A percentile compares a stretch with the other conserved stretches of the same genome.
These are phyloP conservation scores for Anisodus acutangulus DNA, from an alignment of 257 asterid genomes.

Conservation along the genomic window DNA sequence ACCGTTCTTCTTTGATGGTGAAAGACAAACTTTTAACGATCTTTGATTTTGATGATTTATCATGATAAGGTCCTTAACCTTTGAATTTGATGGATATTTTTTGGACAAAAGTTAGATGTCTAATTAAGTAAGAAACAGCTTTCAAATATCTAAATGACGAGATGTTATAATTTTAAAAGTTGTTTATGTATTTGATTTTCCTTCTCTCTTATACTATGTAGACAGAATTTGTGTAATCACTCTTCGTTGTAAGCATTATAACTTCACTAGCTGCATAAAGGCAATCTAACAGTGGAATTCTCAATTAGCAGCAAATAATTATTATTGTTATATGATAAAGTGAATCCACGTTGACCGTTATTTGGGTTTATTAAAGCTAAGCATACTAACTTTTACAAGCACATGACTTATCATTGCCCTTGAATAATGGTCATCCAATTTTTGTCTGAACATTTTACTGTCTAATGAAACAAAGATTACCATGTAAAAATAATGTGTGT, in stretches of 20 bases:
- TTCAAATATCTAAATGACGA: neutral
- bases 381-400: neutral
- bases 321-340: neutral
- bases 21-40: neutral
- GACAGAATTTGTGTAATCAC: neutral
- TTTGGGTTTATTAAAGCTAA: neutral
- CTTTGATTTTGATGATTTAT: neutral
- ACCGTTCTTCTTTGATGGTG: neutral
- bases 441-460: neutral
- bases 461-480: neutral
- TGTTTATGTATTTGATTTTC: neutral
- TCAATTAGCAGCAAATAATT: neutral
- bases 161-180: neutral
- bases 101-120: neutral
- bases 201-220: neutral
- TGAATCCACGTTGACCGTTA: neutral
- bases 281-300: neutral
- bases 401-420: neutral
- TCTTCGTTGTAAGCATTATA: neutral
- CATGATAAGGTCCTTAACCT: neutral
- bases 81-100: neutral
- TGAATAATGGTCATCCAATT: neutral
- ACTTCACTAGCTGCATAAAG: neutral
- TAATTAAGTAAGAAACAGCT: neutral
- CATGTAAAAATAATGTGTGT: neutral